Evolutionary conservation across 2,329 filamentous ascomycete species (phyloP), one percentile per base, ranked within the genome.

Genomic region (Grosmannia clavigera): DNA sequence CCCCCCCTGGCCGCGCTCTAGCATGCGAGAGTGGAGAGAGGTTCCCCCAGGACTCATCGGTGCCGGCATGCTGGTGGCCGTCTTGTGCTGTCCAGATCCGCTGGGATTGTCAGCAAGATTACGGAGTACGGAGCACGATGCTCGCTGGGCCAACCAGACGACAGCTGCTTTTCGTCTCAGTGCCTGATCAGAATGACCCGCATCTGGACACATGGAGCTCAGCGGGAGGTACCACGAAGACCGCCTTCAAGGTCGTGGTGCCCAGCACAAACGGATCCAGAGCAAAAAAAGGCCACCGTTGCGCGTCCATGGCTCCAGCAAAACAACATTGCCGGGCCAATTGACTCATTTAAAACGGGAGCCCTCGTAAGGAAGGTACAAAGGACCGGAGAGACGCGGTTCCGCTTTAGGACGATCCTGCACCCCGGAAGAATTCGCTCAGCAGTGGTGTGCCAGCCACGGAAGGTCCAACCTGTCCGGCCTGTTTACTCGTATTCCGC

Each of bases 361-460:
- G 10, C 31, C 9, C 33, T 27, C 14, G 55, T 5, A 16, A 27
- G 55, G 55, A 46, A 56, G 25, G 55, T 53, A 38, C 53, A 19
- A 55, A 27, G 7, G 14, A 14, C 38, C 55, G 55, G 55, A 48
- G 40, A n/a, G 19, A 22, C 16, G 40, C 40, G 55, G 55, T 57
- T 43, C 54, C 55, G 55, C 38, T 22, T 43, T 50, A 4, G 55
- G 25, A 33, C 46, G 38, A 11, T 57, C 55, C 29, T 57, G 40
- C 40, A 40, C 38, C 40, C 55, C 38, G 40, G 40, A 57, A 57
- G 38, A 57, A 48, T 57, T 57, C 55, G 55, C 55, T 57, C 40
- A 48, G 33, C 22, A 14, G 19, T 27, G 35, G 27, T 27, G 43
- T 31, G 56, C 56, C 46, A 12, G n/a, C 43, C 43, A 16, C 46